Evolutionary conservation across 2,329 filamentous ascomycete species (phyloP).

Genomic region (Alternaria infectoria): DNA sequence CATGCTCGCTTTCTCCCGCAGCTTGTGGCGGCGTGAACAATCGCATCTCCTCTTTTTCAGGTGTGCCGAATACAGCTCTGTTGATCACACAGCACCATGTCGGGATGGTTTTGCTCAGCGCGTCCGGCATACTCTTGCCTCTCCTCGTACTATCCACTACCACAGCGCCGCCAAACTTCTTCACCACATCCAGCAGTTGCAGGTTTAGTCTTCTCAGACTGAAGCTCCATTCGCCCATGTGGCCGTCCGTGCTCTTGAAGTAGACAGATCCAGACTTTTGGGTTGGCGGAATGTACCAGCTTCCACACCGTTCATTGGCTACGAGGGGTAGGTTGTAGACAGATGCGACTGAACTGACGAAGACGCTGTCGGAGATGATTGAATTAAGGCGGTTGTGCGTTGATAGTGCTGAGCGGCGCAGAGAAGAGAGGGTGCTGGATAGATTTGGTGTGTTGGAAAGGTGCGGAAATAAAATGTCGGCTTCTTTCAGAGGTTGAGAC

Average conservation of each 20-base stretch:
- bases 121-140: conserved; percentile 95
- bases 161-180: conserved; percentile 73
- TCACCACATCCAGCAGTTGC: conserved; percentile 75
- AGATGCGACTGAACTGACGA: conserved; percentile 68
- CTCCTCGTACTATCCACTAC: conserved; percentile 92
- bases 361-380: conserved; percentile 76
- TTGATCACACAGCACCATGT: conserved; percentile 94
- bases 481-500: conserved; percentile 34
- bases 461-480: conserved; percentile 61
- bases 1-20: conserved; percentile 76
- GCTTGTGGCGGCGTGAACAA: conserved; percentile 76
- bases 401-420: conserved; percentile 78
- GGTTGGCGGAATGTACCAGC: conserved; percentile 82
- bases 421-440: conserved; percentile 68
- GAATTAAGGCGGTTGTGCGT: conserved; percentile 82
- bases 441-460: conserved; percentile 68
- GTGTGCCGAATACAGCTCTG: conserved; percentile 73
- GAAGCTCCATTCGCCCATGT: conserved; percentile 89
- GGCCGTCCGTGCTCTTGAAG: conserved; percentile 98
- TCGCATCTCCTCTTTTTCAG: conserved; percentile 28
- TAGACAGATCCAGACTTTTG: conserved; percentile 78
- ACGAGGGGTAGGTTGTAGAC: conserved; percentile 72
- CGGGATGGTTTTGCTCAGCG: conserved; percentile 89
- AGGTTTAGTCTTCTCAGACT: conserved; percentile 84
- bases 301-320: conserved; percentile 93